These are phyloP conservation scores for Bryoerythrophyllum caledonicum DNA, from an alignment of 225 moss, liverwort and hornwort species.

Conservation along the genomic window DNA sequence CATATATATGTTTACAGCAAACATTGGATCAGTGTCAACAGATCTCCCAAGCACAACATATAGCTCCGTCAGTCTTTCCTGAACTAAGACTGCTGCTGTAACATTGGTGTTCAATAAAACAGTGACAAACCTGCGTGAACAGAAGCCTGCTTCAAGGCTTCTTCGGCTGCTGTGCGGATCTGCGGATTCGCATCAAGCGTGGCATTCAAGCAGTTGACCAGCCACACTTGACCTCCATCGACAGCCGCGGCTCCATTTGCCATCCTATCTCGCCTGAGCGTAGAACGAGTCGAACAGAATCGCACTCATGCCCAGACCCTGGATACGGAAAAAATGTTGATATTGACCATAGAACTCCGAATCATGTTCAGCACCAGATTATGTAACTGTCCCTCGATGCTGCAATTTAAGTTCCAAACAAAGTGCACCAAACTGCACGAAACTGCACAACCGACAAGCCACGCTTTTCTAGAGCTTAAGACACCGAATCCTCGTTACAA, in stretches of 20 bases:
- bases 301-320: conserved; percentile 35
- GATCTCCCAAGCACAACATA: no score
- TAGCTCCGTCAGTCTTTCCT: conserved; percentile 9
- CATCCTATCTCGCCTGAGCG: conserved; percentile 44
- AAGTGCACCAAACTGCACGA: not conserved
- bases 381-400: conserved; percentile 3
- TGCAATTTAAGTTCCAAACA: not conserved
- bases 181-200: conserved; percentile 78
- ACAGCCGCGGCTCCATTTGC: conserved; percentile 37
- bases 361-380: not conserved
- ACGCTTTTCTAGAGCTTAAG: no score
- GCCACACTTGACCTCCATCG: conserved; percentile 74
- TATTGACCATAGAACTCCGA: not conserved
- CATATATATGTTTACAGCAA: not conserved
- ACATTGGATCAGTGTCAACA: no score
- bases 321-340: conserved; percentile 4
- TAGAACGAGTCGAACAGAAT: conserved; percentile 18
- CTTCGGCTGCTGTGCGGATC: conserved; percentile 78
- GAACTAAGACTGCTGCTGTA: not conserved
- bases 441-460: no score
- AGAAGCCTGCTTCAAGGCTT: conserved; percentile 78
- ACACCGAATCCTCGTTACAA: no score
- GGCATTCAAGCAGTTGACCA: conserved; percentile 75
- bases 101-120: conserved; percentile 8
- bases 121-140: conserved; percentile 65